phyloP scores from a whole-genome alignment of 106 monocot genomes.

The Allium fistulosum region DNA sequence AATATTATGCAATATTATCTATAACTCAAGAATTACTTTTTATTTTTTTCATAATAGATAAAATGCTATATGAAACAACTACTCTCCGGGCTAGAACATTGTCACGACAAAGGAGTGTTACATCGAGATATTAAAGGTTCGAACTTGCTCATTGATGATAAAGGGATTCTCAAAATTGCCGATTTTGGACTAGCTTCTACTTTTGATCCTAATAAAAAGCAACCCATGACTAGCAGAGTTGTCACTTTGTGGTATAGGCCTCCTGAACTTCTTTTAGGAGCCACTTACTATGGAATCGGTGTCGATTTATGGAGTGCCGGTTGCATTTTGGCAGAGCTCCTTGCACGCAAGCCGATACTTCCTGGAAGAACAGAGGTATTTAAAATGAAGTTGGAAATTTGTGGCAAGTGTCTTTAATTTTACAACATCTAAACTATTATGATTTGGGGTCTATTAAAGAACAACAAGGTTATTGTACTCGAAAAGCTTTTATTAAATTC shows the following conservation, averaged over 20 bases:
- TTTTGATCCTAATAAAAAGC: slow-evolving; percentile 27
- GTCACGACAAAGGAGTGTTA: slow-evolving; percentile 39
- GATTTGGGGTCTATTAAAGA: no score
- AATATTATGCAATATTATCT: neutral
- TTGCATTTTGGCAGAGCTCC: slow-evolving; percentile 60
- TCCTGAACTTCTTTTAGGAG: slow-evolving; percentile 59
- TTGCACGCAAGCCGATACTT: slow-evolving; percentile 41
- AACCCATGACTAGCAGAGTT: slow-evolving; percentile 51
- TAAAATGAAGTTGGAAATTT: neutral
- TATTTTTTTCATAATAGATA: slow-evolving; percentile 15
- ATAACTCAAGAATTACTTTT: neutral
- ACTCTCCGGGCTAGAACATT: slow-evolving; percentile 55
- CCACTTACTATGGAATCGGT: slow-evolving; percentile 37
- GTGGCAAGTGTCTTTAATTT: no score
- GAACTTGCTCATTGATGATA: slow-evolving; percentile 45
- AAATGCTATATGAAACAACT: slow-evolving; percentile 69
- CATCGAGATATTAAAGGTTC: slow-evolving; percentile 66
- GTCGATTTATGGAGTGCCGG: slow-evolving; percentile 72
- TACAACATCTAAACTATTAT: no score
- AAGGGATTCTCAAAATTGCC: slow-evolving; percentile 58
- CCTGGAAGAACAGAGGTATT: slow-evolving; percentile 59
- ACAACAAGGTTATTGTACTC: no score
- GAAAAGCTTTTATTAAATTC: no score
- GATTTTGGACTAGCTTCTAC: slow-evolving; percentile 56
- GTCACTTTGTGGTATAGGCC: slow-evolving; percentile 71